Percentiles rank a stretch among this genome's conserved stretches.
phyloP scores from a whole-genome alignment of 805 yeast species.

The Saccharomyces jurei region DNA sequence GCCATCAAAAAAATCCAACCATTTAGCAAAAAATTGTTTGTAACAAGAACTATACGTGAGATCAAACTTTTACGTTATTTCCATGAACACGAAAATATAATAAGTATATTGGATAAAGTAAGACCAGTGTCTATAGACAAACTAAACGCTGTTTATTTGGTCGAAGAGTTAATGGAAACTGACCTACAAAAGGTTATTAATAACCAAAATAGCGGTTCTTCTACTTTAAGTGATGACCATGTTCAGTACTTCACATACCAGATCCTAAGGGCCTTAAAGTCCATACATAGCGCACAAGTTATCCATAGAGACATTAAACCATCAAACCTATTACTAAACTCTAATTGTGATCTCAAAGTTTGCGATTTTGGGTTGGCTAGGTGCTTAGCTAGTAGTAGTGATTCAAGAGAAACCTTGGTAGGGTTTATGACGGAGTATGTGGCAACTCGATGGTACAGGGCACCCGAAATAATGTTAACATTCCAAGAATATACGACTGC shows the following conservation, averaged over 20 bases:
- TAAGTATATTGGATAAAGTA: conserved; percentile 57
- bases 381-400: conserved; percentile 34
- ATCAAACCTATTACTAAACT: conserved; percentile 56
- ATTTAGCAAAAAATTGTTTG: conserved; percentile 54
- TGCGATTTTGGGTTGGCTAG: conserved; percentile 77
- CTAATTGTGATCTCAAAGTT: conserved; percentile 65
- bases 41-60: conserved; percentile 65
- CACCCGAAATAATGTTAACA: conserved; percentile 76
- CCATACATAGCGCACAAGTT: conserved; percentile 64
- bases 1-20: conserved; percentile 77
- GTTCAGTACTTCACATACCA: conserved; percentile 66
- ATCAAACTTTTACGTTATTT: conserved; percentile 57
- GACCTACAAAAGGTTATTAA: conserved; percentile 59
- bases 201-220: conserved; percentile 34
- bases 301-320: conserved; percentile 76
- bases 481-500: conserved; percentile 67
- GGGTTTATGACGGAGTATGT: conserved; percentile 71
- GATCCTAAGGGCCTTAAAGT: conserved; percentile 58
- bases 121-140: conserved; percentile 50
- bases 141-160: conserved; percentile 64
- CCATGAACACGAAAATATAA: conserved; percentile 63
- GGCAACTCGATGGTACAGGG: conserved; percentile 80
- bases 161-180: conserved; percentile 73
- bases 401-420: conserved; percentile 39
- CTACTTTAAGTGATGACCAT: conserved; percentile 51